A percentile compares a stretch with the other conserved stretches of the same genome.
Evolutionary conservation across 148 eudicot genomes (phyloP).

Genomic region (Vaccinium myrtillus): DNA sequence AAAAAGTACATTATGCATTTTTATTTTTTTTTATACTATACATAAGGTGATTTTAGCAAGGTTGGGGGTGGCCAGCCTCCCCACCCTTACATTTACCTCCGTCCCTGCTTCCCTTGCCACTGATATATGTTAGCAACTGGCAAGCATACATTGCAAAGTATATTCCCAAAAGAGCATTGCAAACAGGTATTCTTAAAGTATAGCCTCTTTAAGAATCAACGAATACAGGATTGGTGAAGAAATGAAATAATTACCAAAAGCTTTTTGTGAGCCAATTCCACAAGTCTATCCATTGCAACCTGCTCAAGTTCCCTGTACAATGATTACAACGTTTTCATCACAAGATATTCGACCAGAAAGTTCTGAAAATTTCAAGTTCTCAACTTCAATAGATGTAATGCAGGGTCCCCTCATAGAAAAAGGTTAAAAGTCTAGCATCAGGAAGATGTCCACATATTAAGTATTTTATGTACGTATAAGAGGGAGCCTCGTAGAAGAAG

Average conservation of each 20-base stretch:
- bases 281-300: conserved; percentile 69
- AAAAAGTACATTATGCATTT: too few species aligned
- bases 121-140: background rate
- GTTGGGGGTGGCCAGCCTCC: too few species aligned
- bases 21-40: too few species aligned
- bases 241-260: conserved; percentile 53
- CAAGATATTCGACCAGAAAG: background rate
- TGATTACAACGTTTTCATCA: background rate
- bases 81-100: too few species aligned
- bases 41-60: too few species aligned
- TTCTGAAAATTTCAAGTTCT: background rate
- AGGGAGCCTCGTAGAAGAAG: background rate
- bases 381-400: background rate
- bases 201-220: background rate
- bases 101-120: background rate
- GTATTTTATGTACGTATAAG: background rate
- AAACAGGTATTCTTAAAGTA: background rate
- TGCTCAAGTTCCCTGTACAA: conserved; percentile 70
- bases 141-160: background rate
- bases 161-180: background rate
- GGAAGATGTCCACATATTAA: conserved; percentile 7
- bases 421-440: background rate
- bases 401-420: background rate
- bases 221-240: background rate
- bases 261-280: conserved; percentile 70